Evolutionary conservation across 495 filamentous ascomycete species (phyloP), one percentile per base, ranked within the genome.

Genomic region (Ascodesmis nigricans): DNA sequence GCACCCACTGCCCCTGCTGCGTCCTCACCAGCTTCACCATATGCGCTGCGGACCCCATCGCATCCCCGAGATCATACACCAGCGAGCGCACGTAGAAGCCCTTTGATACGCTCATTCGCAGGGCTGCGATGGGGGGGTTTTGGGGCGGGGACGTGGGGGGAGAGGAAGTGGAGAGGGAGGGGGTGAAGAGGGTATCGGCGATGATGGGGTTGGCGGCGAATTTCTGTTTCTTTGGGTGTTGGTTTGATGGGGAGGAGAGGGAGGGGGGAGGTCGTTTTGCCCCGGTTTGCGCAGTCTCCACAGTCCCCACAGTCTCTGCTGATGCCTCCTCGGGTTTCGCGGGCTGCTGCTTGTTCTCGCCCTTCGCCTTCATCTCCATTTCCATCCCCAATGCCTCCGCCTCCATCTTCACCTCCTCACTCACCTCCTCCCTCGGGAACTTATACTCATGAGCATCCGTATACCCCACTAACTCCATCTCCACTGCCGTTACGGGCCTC

Each of bases 11-110:
- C 9, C 67, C 80, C 51, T 99, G 87, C 28, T 77, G 70, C 1
- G 68, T 74, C 11, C 87, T 71, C 29, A 75, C 63, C 20, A 99
- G 66, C 38, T 73, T 67, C 31, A 79, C 73, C 87, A 99, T 95
- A 46, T 84, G 59, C 17, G 65, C 87, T 21, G 75, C 69, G 21
- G 77, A 90, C 16, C 73, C 71, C 7, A 91, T 57, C 27, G 81
- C 78, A 44, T 71, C 65, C 11, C 87, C 87, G 19, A 99, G 63
- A 46, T 99, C 90, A 46, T 95, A 81, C 35, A 78, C 78, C 27
- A 99, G 63, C 21, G 75, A 83, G 35, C 87, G 78, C 25, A 99
- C 87, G 56, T 99, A 99, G 62, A 95, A 99, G 26, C 87, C 87
- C 3, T 81, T 91, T 3, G 81, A 74, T 25, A 92, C 87, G 1